Evolutionary conservation across 148 eudicot species (phyloP), one percentile per base, ranked within the genome.

Genomic region (Dysphania ambrosioides): DNA sequence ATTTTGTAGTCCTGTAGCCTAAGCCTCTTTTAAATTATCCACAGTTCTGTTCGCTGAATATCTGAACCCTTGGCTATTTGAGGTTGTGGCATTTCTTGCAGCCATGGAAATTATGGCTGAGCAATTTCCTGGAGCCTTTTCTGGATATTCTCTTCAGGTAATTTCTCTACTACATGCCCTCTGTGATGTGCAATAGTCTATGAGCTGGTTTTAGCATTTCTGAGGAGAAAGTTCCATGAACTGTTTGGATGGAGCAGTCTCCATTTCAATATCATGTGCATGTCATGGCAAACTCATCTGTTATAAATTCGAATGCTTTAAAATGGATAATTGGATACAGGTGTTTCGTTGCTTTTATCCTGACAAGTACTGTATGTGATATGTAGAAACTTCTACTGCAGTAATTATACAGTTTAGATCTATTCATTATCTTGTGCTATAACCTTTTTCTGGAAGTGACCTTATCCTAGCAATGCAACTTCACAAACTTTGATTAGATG

Each of bases 41-140:
- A 34, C 15, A 30, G 58, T 30, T 55, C 69, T 30, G 41, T 65
- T 74, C 27, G 31, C 74, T 73, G 30, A 61, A 72, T 61, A 27
- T 60, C 56, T 40, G 26, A 60, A 68, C 60, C 40, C 64, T 75
- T 35, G 55, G 41, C 51, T 82, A 70, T 58, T 77, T 49, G 73
- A 93, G 98, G 97, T 93, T 73, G 98, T 93, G 44, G 98, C 98
- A 59, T 93, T 93, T 83, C 93, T 93, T 75, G 98, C 95, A 69
- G 93, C 97, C 79, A 91, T 93, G 97, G 97, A 93, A 79, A 89
- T 89, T 63, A 91, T 91, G 98, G 83, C 98, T 1, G 89, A 88
- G 73, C 97, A 89, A 81, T 93, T 91, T 86, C 98, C 98, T 62
- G 95, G 95, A 73, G 97, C 98, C 32, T 93, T 91, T 82, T 56